Percentiles rank a stretch among this genome's conserved stretches.
These are phyloP conservation scores for Naganishia onofrii DNA, from an alignment of 768 basidiomycete genomes.

Conservation along the genomic window DNA sequence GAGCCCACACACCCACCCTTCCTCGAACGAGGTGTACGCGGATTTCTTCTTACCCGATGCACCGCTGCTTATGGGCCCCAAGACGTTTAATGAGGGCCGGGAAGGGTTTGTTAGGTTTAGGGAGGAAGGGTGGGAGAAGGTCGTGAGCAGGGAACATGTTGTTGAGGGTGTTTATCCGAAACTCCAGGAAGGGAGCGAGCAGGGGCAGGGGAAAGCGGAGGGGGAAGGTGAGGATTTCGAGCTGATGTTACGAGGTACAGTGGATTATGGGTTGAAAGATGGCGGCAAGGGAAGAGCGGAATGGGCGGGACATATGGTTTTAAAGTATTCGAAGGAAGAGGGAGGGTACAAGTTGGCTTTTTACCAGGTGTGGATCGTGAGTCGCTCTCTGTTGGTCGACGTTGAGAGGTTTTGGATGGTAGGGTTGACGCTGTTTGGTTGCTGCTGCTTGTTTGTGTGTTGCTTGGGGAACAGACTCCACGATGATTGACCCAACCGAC, in stretches of 20 bases:
- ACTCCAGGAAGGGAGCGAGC: too few relatives aligned
- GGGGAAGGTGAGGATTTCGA: neutral
- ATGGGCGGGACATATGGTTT: slow-evolving; percentile 22
- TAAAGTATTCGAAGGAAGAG: neutral
- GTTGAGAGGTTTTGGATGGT: too few relatives aligned
- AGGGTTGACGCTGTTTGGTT: neutral
- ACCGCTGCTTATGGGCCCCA: slow-evolving; percentile 19
- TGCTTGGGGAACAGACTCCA: too few relatives aligned
- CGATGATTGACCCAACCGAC: too few relatives aligned
- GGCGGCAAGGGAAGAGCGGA: slow-evolving; percentile 18
- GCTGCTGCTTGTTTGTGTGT: neutral
- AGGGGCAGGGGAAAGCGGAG: neutral
- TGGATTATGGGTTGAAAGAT: slow-evolving; percentile 21
- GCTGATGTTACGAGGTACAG: slow-evolving; percentile 22
- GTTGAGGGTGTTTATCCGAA: slow-evolving; percentile 18
- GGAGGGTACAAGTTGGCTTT: slow-evolving; percentile 17
- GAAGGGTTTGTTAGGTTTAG: neutral
- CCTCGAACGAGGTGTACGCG: neutral
- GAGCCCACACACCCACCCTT: neutral
- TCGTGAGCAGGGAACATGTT: slow-evolving; percentile 4
- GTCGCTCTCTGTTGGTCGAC: too few relatives aligned
- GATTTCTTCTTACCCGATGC: slow-evolving; percentile 3
- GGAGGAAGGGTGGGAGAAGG: slow-evolving; percentile 20
- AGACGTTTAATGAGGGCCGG: neutral
- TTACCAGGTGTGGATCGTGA: slow-evolving; percentile 29